Evolutionary conservation across 768 basidiomycete species (phyloP).

Genomic region (Phanerodontia chrysosporium): DNA sequence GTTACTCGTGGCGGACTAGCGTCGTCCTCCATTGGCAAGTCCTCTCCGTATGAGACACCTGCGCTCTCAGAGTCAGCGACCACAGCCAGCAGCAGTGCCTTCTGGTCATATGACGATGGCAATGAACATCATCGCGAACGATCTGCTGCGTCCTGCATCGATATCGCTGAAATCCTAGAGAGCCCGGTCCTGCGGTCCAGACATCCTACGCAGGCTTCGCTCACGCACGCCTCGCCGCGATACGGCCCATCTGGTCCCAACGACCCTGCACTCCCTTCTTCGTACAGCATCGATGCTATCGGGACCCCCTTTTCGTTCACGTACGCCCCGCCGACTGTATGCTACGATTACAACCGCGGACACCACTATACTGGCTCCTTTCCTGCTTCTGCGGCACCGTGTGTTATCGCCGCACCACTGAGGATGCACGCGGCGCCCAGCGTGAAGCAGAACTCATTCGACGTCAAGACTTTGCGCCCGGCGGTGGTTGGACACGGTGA

Average conservation of each 20-base stretch:
- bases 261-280: neutral
- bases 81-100: constrained; percentile 1
- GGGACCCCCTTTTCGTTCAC: neutral
- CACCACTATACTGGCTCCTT: neutral
- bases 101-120: constrained; percentile 4
- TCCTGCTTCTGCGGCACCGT: neutral
- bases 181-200: constrained; percentile 18
- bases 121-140: constrained; percentile 1
- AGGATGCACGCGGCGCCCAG: neutral
- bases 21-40: neutral
- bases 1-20: constrained; percentile 12
- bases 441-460: neutral
- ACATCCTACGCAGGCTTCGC: neutral
- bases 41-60: constrained; percentile 14
- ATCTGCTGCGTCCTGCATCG: constrained; percentile 8
- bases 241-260: neutral
- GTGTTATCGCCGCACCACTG: neutral
- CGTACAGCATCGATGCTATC: neutral
- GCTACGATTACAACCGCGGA: neutral
- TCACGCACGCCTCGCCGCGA: neutral
- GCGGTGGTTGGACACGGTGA: neutral
- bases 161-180: constrained; percentile 20
- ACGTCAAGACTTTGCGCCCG: neutral
- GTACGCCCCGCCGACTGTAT: neutral
- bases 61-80: constrained; percentile 9